These are phyloP conservation scores for Pterocarpus macrocarpus DNA, from an alignment of 306 rosid species.

Conservation along the genomic window DNA sequence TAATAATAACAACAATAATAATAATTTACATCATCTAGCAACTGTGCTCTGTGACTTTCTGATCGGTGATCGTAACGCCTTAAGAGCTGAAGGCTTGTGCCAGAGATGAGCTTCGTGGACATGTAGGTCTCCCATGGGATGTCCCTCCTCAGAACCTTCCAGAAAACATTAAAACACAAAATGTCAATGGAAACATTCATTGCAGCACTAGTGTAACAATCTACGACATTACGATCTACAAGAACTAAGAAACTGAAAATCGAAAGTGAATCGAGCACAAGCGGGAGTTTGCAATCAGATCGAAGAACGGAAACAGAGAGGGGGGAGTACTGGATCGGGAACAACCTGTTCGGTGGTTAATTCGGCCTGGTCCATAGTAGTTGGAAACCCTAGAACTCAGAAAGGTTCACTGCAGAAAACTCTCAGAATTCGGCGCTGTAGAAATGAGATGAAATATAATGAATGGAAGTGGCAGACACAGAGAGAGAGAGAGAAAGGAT, in stretches of 20 bases:
- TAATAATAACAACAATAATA: background rate
- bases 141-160: conserved; percentile 84
- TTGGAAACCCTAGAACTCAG: conserved; percentile 42
- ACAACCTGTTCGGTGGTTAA: conserved; percentile 87
- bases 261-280: conserved; percentile 14
- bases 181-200: conserved; percentile 16
- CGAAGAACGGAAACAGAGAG: conserved; percentile 16
- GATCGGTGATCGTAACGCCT: conserved; percentile 91
- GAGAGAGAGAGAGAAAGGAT: background rate
- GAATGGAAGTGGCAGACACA: conserved; percentile 7
- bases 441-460: conserved; percentile 14
- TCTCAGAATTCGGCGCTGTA: conserved; percentile 10
- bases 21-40: conserved; percentile 79
- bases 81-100: conserved; percentile 91
- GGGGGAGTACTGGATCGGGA: conserved; percentile 40
- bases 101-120: conserved; percentile 89
- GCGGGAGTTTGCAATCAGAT: conserved; percentile 45
- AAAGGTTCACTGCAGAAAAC: conserved; percentile 30
- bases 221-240: conserved; percentile 1
- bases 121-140: conserved; percentile 99
- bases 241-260: background rate
- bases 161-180: conserved; percentile 38
- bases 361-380: conserved; percentile 78
- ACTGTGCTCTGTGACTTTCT: conserved; percentile 84
- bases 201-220: background rate